Base-by-base conservation (phyloP, 2,329 filamentous ascomycete species). In the Cordyceps cateniannulata region DNA sequence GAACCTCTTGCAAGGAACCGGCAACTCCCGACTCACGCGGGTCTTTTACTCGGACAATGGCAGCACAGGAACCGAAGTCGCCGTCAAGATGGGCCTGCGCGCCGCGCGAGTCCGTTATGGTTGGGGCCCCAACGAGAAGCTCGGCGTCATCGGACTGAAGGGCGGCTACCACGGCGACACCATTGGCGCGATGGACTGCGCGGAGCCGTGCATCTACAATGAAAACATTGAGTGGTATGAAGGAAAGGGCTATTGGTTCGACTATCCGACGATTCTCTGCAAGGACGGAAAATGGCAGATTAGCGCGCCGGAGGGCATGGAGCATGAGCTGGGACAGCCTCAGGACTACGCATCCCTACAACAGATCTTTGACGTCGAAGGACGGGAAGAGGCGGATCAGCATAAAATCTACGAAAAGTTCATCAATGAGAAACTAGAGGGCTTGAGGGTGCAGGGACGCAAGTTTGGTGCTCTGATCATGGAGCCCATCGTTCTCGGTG, bases 151-250 rank as follows among this genome's bases (percentile, higher is more conserved):
- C 3, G 91, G 91, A 0, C 75, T 96, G 10, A 89, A 87, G 69
- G 90, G 90, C 0, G 89, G 88, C 65, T 96, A 96, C 67, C 91
- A 96, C 67, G 91, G 91, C 1, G 91, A 96, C 68, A 96, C 91
- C 0, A 92, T 96, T 51, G 91, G 91, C 0, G 90, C 89, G 0
- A 95, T 96, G 91, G 90, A 95, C 70, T 89, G 86, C 58, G 85
- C 89, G 0, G 90, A 95, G 69, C 90, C 91, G 0, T 87, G 84
- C 38, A 83, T 84, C 0, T 96, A 82, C 71, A 96, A 96, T 67
- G 83, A 91, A 66, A 91, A 91, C 70, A 88, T 93, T 0, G 90
- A 95, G 68, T 96, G 91, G 91, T 96, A 96, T 69, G 77, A 84
- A 62, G 90, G 89, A 0, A 85, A 85, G 52, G 91, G 91, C 0